phyloP scores from a whole-genome alignment of 805 yeast genomes.

The Kodamaea kakaduensis region DNA sequence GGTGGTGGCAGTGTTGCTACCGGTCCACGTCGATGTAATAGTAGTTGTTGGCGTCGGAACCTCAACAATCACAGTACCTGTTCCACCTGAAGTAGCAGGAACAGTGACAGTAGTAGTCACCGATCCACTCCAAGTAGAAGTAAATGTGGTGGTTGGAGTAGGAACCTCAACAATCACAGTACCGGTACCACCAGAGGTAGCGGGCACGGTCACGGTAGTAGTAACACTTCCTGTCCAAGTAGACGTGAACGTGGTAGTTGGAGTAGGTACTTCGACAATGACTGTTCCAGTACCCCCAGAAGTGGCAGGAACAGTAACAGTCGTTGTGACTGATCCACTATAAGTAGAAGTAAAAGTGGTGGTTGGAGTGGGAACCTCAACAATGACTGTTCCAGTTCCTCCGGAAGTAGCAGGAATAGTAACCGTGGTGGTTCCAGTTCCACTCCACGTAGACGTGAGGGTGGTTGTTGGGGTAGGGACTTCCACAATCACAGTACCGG shows the following conservation, averaged over 20 bases:
- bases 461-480: conserved; percentile 10
- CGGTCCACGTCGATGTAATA: conserved; percentile 11
- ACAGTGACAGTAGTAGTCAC: conserved; percentile 1
- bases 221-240: conserved; percentile 12
- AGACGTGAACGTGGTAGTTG: conserved; percentile 1
- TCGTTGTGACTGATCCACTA: conserved; percentile 7
- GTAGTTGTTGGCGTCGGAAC: conserved; percentile 13
- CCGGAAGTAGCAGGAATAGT: conserved; percentile 8
- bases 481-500: conserved; percentile 11
- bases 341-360: conserved; percentile 7
- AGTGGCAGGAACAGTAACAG: conserved; percentile 6
- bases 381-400: conserved; percentile 12
- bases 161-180: conserved; percentile 21
- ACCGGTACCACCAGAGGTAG: conserved; percentile 15
- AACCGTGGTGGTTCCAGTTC: conserved; percentile 5
- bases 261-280: conserved; percentile 10
- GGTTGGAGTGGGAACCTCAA: conserved; percentile 13
- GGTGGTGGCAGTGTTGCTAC: conserved; percentile 8
- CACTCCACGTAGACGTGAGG: conserved; percentile 6
- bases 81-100: conserved; percentile 6
- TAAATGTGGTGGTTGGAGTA: conserved; percentile 11
- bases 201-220: conserved; percentile 13
- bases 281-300: conserved; percentile 14
- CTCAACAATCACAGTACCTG: conserved; percentile 13
- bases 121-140: conserved; percentile 4